Evolutionary conservation across 306 rosid genomes (phyloP), one percentile per base, ranked within the genome.

Genomic region (Trifolium pratense): DNA sequence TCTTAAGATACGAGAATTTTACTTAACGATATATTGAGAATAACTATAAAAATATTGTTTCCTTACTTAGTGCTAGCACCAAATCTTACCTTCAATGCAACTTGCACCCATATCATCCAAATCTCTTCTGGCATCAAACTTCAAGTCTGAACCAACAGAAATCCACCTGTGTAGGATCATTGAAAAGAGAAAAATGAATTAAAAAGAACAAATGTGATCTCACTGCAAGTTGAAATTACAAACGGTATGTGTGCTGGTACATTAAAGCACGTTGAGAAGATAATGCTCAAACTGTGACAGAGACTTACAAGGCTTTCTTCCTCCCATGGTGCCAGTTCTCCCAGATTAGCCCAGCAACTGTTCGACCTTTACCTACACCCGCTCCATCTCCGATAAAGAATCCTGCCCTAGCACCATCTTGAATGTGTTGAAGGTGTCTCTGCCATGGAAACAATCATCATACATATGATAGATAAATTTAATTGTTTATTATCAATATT

Each of bases 111-210:
- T 91, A 74, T 93, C 98, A 76, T 87, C 93, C 68, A 93, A 85
- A 87, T 93, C 98, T 89, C 98, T 91, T 75, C 90, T 81, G 13
- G 98, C 97, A 87, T 93, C 98, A 78, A 87, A 93, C 88, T 91
- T 93, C 86, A 93, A 85, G 88, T 93, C 98, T 73, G 98, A 93
- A 89, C 96, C 97, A 87, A 93, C 96, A 80, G 98, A 93, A 83
- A 93, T 86, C 98, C 98, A 93, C 93, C 98, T 93, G 85, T 53
- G 76, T 73, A 53, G 83, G 82, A 85, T 74, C 76, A 72, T 45
- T n/a, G 61, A 78, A 66, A 74, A 66, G 51, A 61, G 66, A 74
- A 32, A 78, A 5, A 79, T 11, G 66, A 53, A 81, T 73, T 61
- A 61, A 61, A 72, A 77, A 11, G 71, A 80, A 55, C 48, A 78